Percentiles rank a stretch among this genome's conserved stretches.
phyloP scores from a whole-genome alignment of 805 yeast genomes.

The Zygoascus flipseniorum region DNA sequence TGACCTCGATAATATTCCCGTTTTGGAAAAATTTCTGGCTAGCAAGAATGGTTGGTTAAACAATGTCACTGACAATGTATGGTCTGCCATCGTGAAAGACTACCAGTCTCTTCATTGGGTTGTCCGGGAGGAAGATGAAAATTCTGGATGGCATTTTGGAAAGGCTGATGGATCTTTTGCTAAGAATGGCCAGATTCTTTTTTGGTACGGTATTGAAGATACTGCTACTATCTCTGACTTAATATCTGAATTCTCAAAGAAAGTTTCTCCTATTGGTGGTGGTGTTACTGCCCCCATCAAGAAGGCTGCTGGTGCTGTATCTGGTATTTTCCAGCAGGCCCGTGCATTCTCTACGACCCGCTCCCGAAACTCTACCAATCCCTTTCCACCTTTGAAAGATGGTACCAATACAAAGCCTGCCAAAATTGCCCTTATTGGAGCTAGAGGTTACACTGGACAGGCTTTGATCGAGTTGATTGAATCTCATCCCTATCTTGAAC shows the following conservation, averaged over 20 bases:
- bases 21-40: slow-evolving; percentile 76
- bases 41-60: slow-evolving; percentile 93
- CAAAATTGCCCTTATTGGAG: slow-evolving; percentile 90
- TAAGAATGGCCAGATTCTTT: slow-evolving; percentile 78
- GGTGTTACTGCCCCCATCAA: slow-evolving; percentile 8
- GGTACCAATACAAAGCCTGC: slow-evolving; percentile 57
- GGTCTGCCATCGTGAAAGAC: slow-evolving; percentile 71
- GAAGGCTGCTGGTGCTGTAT: slow-evolving; percentile 5
- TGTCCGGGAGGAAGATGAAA: slow-evolving; percentile 82
- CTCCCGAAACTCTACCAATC: slow-evolving; percentile 34
- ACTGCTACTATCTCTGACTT: slow-evolving; percentile 53
- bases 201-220: slow-evolving; percentile 85
- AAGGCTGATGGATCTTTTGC: slow-evolving; percentile 92
- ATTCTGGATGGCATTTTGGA: slow-evolving; percentile 83
- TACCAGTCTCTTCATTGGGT: slow-evolving; percentile 74
- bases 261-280: slow-evolving; percentile 10
- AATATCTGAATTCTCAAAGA: slow-evolving; percentile 43
- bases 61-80: slow-evolving; percentile 91
- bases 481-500: slow-evolving; percentile 77
- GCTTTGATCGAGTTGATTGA: slow-evolving; percentile 82
- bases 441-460: slow-evolving; percentile 96
- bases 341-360: slow-evolving; percentile 21
- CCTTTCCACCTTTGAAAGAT: slow-evolving; percentile 62
- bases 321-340: slow-evolving; percentile 17
- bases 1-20: slow-evolving; percentile 46